Percentiles rank a stretch among this genome's conserved stretches.
These are phyloP conservation scores for Phialophora tarda DNA, from an alignment of 2,329 filamentous ascomycete genomes.

Conservation along the genomic window DNA sequence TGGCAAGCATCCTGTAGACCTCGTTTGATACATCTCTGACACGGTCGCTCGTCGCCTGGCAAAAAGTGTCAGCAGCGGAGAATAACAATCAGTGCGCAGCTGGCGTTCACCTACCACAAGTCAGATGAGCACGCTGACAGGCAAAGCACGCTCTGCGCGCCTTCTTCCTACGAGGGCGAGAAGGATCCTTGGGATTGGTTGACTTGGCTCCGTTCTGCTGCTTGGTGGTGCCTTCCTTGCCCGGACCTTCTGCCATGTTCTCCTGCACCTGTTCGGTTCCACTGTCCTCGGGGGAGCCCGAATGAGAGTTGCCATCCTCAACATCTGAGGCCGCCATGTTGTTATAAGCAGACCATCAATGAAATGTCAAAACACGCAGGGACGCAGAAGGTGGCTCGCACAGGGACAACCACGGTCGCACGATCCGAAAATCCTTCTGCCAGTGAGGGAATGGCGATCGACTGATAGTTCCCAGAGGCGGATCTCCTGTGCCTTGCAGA, in stretches of 20 bases:
- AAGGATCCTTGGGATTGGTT: conserved; percentile 79
- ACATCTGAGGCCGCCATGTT: conserved; percentile 44
- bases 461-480: conserved; percentile 20
- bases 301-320: conserved; percentile 46
- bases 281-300: conserved; percentile 47
- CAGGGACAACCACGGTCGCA: conserved; percentile 31
- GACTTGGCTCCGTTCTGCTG: conserved; percentile 61
- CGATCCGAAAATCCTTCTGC: conserved; percentile 18
- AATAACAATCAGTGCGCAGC: conserved; percentile 12
- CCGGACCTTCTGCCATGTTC: conserved; percentile 46
- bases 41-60: conserved; percentile 91
- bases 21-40: conserved; percentile 90
- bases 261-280: conserved; percentile 47
- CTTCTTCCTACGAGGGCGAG: conserved; percentile 91
- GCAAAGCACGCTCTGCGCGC: conserved; percentile 93
- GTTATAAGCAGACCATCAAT: conserved; percentile 40
- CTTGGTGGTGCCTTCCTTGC: conserved; percentile 54
- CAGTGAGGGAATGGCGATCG: conserved; percentile 18
- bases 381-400: conserved; percentile 27
- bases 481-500: conserved; percentile 19
- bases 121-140: conserved; percentile 95
- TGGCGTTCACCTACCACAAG: conserved; percentile 80
- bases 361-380: conserved; percentile 27
- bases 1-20: conserved; percentile 89
- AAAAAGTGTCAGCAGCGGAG: conserved; percentile 42